Percentiles rank a stretch among this genome's conserved stretches.
These are phyloP conservation scores for Nicotiana knightiana DNA, from an alignment of 257 asterid genomes.

Conservation along the genomic window DNA sequence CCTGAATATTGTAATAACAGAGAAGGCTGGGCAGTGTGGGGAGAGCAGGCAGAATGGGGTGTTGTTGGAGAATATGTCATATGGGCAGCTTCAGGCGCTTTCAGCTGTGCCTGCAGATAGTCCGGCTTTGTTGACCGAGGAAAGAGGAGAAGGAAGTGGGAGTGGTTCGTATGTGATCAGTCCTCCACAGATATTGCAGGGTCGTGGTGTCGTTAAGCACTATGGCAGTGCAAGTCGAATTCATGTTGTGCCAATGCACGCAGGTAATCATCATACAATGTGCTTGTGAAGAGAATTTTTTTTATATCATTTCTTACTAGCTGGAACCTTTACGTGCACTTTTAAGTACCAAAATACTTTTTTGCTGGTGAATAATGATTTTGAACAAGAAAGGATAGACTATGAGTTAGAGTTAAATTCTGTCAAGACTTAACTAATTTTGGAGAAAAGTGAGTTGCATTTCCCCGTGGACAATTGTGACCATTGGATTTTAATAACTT, in stretches of 20 bases:
- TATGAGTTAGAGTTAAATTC: neutral
- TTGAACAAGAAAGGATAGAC: neutral
- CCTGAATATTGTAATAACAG: conserved; percentile 47
- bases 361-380: neutral
- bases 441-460: neutral
- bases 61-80: conserved; percentile 75
- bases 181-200: conserved; percentile 72
- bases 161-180: conserved; percentile 62
- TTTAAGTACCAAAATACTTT: neutral
- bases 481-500: neutral
- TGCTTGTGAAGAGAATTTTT: neutral
- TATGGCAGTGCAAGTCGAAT: conserved; percentile 76
- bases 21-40: conserved; percentile 56
- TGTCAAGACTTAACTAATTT: neutral
- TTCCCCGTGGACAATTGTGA: neutral
- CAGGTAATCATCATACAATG: conserved; percentile 48
- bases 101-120: conserved; percentile 70
- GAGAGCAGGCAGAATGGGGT: conserved; percentile 43
- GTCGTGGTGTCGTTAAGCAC: conserved; percentile 65
- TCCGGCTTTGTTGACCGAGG: conserved; percentile 34
- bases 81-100: conserved; percentile 84
- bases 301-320: neutral
- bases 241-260: conserved; percentile 79
- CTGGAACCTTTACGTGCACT: neutral
- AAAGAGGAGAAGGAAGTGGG: conserved; percentile 47